phyloP scores from a whole-genome alignment of 148 eudicot species.

The Amaranthus palmeri region DNA sequence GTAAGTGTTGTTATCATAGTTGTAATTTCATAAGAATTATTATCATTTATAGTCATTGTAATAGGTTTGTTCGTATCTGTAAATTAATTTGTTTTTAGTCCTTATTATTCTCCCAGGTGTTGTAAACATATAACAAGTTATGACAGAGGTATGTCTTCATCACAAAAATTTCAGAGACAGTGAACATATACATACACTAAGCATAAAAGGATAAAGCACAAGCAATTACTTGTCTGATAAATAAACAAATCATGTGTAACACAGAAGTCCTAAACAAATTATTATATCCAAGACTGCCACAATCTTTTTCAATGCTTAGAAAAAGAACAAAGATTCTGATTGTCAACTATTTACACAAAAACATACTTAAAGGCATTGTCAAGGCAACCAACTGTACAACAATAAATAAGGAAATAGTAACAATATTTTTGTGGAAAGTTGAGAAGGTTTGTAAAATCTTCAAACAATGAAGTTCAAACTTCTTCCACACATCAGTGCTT shows the following conservation, averaged over 20 bases:
- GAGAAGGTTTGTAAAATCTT: not conserved
- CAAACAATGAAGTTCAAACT: not conserved
- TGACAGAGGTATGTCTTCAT: not conserved
- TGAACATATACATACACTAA: not conserved
- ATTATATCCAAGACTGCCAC: not conserved
- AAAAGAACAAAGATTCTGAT: not conserved
- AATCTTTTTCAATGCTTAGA: not conserved
- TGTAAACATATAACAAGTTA: not conserved
- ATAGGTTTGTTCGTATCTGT: no score
- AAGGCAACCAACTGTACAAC: not conserved
- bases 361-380: not conserved
- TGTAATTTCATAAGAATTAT: no score
- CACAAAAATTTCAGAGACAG: not conserved
- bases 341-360: not conserved
- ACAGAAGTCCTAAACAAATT: not conserved
- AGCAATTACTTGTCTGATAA: not conserved
- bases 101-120: no score
- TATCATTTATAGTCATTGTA: no score
- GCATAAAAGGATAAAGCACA: not conserved
- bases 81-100: no score
- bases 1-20: no score
- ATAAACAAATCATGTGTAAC: not conserved
- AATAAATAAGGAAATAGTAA: not conserved
- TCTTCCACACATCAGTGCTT: no score
- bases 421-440: not conserved